These are phyloP conservation scores for Nicotiana sylvestris DNA, from an alignment of 257 asterid species.

Conservation along the genomic window DNA sequence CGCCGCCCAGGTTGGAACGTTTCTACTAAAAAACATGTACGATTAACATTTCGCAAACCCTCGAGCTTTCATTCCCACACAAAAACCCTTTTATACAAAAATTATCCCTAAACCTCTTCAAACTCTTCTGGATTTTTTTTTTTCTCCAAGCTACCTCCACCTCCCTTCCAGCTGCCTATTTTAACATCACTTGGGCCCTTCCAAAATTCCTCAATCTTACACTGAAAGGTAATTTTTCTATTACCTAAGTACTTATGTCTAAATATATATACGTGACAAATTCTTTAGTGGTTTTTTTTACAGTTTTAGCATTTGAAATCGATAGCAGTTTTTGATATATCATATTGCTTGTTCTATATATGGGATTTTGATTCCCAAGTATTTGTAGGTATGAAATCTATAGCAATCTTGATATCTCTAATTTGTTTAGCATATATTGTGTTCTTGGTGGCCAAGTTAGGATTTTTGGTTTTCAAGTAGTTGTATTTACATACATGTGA, in stretches of 20 bases:
- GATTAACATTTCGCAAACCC: neutral
- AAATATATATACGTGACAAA: neutral
- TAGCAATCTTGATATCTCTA: neutral
- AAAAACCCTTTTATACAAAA: neutral
- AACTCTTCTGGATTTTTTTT: neutral
- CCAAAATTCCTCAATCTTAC: neutral
- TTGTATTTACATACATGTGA: neutral
- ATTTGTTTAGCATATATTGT: neutral
- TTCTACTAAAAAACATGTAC: neutral
- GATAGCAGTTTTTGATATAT: neutral
- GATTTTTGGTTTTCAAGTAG: neutral
- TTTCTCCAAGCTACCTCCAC: constrained; percentile 13
- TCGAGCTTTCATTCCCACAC: neutral
- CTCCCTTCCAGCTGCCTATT: neutral
- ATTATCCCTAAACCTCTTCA: neutral
- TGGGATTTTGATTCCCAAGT: neutral
- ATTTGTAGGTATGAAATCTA: neutral
- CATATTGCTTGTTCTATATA: neutral
- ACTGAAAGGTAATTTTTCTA: constrained; percentile 7
- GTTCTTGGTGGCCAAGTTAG: neutral
- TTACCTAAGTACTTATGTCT: neutral
- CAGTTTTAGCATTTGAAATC: neutral
- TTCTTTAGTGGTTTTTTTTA: neutral
- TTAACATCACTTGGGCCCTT: neutral
- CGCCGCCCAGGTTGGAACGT: neutral